Evolutionary conservation across 2,329 filamentous ascomycete genomes (phyloP), one percentile per base, ranked within the genome.

Genomic region (Thyridium curvatum): DNA sequence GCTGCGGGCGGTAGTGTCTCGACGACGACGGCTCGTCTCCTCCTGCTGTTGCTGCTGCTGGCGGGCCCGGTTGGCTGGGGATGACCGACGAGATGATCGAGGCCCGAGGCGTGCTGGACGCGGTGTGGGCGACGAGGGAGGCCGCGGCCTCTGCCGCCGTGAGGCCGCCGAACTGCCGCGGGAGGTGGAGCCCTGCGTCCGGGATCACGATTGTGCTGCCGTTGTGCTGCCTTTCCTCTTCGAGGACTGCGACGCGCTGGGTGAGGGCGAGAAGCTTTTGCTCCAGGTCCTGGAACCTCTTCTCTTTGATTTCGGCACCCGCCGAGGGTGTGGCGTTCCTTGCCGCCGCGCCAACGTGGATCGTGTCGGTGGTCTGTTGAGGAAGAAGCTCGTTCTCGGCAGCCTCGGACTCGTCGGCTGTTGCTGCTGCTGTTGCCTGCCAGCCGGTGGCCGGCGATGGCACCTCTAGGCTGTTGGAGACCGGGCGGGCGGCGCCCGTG

Each of bases 221-320:
- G n/a, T n/a, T n/a, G n/a, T n/a, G n/a, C 16, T 29, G 18, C 7
- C 29, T 10, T 31, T 10, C 28, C 10, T 26, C 6, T 10, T 41
- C 32, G 13, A 39, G 14, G 0, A 16, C 36, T 21, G 39, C 34
- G 9, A 47, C 35, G 13, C 30, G n/a, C 10, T 34, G 15, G 4
- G 41, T 10, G 5, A 40, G 39, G n/a, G 35, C 35, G 29, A 42
- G 30, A n/a, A 42, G 21, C 18, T 18, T 16, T 17, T 30, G 26
- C 8, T 37, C 35, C 4, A 12, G 14, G 6, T 15, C 7, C 6
- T 17, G 32, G 32, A 18, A n/a, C n/a, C 10, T 18, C 18, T 15
- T 12, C 14, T 17, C 32, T 6, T 18, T 17, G 10, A 7, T 14
- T 15, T 9, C n/a, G 10, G 4, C 14, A 9, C 32, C 32, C 12